Evolutionary conservation across 2,329 filamentous ascomycete species (phyloP), one percentile per base, ranked within the genome.

Genomic region (Coniochaeta prunicola): DNA sequence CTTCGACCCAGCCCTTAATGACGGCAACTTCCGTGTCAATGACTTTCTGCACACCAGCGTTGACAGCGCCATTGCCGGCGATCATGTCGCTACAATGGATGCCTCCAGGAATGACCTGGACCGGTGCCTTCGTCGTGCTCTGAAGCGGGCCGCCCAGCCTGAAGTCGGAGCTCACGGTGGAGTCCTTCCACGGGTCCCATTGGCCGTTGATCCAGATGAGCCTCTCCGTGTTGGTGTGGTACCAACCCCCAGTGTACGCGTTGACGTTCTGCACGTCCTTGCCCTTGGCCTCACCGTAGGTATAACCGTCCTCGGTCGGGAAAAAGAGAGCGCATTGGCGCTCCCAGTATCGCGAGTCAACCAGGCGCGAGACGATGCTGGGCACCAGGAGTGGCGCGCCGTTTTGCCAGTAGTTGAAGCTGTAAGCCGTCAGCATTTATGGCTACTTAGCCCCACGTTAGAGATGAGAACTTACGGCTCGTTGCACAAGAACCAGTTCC

Each of bases 401-500:
- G 63, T 76, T 73, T 60, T 74, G 71, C 70, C 73, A 75, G 63
- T 67, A 75, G 61, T 70, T 72, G 53, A 77, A 71, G 54, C 66
- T 69, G 73, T 0, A n/a, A 24, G 13, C 26, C 26, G 48, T 45
- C 30, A 50, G 36, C 12, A n/a, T 31, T 3, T 28, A n/a, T n/a
- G n/a, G 38, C 13, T n/a, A 13, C 7, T 6, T 33, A 2, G n/a
- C n/a, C n/a, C n/a, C 1, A 26, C n/a, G 21, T n/a, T 5, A 4
- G 19, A 31, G 24, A 13, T 9, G 24, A 21, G 17, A 0, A 56
- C 63, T 36, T 62, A 68, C 66, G 74, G 73, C 60, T 76, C 72
- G 67, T 84, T 83, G 72, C 82, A 84, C 6, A 77, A 71, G 68
- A 84, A 75, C 80, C 80, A 84, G 15, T 73, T 69, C 80, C 80